phyloP scores from a whole-genome alignment of 2,329 filamentous ascomycete species.

The Hirsutella minnesotensis region DNA sequence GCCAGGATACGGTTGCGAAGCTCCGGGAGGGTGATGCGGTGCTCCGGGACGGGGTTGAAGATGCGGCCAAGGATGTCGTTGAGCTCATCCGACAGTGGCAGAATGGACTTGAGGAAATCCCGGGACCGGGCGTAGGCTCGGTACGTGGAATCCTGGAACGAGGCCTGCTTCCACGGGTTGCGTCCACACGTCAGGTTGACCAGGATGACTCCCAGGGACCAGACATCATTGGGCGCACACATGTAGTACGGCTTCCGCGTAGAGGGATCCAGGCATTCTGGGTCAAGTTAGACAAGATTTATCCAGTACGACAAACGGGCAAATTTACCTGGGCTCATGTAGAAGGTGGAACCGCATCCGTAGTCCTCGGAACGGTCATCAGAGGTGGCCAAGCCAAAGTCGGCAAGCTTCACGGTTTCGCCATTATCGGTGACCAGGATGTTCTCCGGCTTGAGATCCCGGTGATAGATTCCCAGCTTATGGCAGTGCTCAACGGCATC shows the following conservation, averaged over 20 bases:
- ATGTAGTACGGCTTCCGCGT: conserved; percentile 68
- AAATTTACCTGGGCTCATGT: conserved; percentile 92
- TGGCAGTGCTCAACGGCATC: conserved; percentile 96
- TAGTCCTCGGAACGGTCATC: conserved; percentile 82
- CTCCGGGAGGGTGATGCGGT: conserved; percentile 71
- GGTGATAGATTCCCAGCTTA: conserved; percentile 84
- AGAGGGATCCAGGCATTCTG: conserved; percentile 82
- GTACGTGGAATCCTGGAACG: conserved; percentile 88
- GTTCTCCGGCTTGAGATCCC: conserved; percentile 97
- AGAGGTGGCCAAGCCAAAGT: conserved; percentile 89
- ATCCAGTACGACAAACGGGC: conserved; percentile 2
- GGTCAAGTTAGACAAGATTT: conserved; percentile 4
- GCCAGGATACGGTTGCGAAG: conserved; percentile 64
- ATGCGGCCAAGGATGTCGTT: conserved; percentile 78
- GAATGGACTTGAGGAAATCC: conserved; percentile 82
- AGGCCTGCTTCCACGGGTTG: conserved; percentile 98
- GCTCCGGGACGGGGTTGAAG: conserved; percentile 74
- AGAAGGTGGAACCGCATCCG: conserved; percentile 95
- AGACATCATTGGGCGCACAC: conserved; percentile 91
- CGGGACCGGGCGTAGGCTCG: conserved; percentile 75
- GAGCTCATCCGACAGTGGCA: conserved; percentile 81
- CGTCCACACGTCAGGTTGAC: conserved; percentile 96
- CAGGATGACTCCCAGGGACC: conserved; percentile 95
- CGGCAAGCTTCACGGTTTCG: conserved; percentile 85
- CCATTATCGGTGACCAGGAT: conserved; percentile 84